phyloP scores from a whole-genome alignment of 305 asterid genomes.

The Ajuga reptans region DNA sequence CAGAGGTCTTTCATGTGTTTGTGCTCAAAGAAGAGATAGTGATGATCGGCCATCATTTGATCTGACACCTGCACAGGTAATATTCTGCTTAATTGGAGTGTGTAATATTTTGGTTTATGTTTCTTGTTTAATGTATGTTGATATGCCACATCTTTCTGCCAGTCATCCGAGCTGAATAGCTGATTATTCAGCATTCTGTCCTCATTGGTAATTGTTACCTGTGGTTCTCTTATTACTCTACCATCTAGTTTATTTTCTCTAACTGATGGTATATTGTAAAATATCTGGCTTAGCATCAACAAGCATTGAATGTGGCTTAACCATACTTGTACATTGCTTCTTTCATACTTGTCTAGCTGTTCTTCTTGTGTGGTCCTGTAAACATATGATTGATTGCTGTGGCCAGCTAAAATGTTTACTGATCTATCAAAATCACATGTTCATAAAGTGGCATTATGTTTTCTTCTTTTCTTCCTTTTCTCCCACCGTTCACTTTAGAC shows the following conservation, averaged over 20 bases:
- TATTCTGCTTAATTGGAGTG: conserved; percentile 12
- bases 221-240: background rate
- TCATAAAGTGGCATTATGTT: background rate
- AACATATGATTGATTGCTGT: conserved; percentile 11
- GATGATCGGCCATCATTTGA: conserved; percentile 92
- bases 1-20: conserved; percentile 93
- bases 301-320: conserved; percentile 17
- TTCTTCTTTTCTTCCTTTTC: background rate
- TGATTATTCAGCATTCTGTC: background rate
- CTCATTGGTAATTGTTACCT: background rate
- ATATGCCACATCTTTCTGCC: background rate
- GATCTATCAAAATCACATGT: background rate
- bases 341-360: conserved; percentile 6
- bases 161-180: background rate
- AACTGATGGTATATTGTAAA: background rate
- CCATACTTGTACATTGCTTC: background rate
- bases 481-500: background rate
- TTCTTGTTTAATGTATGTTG: conserved; percentile 1
- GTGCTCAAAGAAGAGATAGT: conserved; percentile 87
- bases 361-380: conserved; percentile 17
- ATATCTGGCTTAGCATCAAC: background rate
- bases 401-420: background rate
- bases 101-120: background rate
- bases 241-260: background rate
- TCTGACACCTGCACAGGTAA: conserved; percentile 82